These are phyloP conservation scores for Paxillus ammoniavirescens DNA, from an alignment of 768 basidiomycete genomes.

Conservation along the genomic window DNA sequence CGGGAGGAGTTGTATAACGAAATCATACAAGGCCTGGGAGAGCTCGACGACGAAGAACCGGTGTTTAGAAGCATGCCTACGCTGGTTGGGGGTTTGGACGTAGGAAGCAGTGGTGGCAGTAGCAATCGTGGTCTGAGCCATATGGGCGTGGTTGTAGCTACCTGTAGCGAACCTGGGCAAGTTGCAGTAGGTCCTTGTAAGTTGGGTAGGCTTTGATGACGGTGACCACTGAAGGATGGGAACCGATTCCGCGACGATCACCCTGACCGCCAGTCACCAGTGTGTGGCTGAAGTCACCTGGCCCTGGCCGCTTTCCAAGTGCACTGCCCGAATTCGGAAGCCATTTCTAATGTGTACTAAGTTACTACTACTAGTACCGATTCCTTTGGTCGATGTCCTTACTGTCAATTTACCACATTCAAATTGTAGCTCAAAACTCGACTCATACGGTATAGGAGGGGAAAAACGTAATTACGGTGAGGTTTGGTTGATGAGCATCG, in stretches of 20 bases:
- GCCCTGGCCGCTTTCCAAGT: conserved; percentile 13
- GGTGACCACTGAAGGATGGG: conserved; percentile 14
- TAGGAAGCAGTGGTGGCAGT: conserved; percentile 18
- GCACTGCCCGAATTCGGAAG: conserved; percentile 29
- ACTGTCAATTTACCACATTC: no score
- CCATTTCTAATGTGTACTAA: background rate
- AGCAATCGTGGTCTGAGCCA: conserved; percentile 31
- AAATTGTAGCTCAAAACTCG: no score
- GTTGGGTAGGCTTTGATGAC: conserved; percentile 5
- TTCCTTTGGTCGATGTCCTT: no score
- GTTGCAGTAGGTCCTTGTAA: conserved; percentile 5
- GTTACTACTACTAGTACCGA: no score
- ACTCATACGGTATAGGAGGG: no score
- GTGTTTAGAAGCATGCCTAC: conserved; percentile 45
- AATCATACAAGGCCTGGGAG: conserved; percentile 89
- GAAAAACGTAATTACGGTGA: no score
- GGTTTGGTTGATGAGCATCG: no score
- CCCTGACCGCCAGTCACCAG: conserved; percentile 6
- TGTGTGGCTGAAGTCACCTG: conserved; percentile 17
- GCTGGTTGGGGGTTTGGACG: conserved; percentile 34
- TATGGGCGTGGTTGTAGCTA: conserved; percentile 5
- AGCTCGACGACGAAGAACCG: conserved; percentile 72
- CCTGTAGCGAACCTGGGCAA: background rate
- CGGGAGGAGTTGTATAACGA: conserved; percentile 89
- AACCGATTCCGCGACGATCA: conserved; percentile 30